Percentiles rank a stretch among this genome's conserved stretches.
phyloP scores from a whole-genome alignment of 2,329 filamentous ascomycete genomes.

The Ceratocystis cacaofunesta region DNA sequence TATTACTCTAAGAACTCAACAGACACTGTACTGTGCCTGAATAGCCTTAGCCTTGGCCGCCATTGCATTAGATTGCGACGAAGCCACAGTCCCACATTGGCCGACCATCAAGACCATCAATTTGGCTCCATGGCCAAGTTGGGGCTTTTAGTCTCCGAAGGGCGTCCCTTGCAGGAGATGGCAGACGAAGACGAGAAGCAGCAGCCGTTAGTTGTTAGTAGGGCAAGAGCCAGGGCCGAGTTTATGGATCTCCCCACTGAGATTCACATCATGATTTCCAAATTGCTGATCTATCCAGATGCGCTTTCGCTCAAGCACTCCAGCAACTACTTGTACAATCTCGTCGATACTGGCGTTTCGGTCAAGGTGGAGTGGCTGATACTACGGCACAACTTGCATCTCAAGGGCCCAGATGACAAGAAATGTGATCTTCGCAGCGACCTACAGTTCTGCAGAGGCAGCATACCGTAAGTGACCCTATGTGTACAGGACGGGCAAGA shows the following conservation, averaged over 20 bases:
- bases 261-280: slow-evolving; percentile 48
- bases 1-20: not conserved
- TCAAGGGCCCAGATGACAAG: slow-evolving; percentile 48
- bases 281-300: slow-evolving; percentile 52
- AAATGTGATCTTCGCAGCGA: slow-evolving; percentile 45
- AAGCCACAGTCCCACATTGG: not conserved
- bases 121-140: not conserved
- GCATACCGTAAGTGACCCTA: slow-evolving; percentile 34
- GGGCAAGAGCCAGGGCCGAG: slow-evolving; percentile 21
- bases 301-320: slow-evolving; percentile 56
- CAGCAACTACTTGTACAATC: slow-evolving; percentile 44
- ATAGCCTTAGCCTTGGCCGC: too few relatives aligned
- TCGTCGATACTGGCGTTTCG: slow-evolving; percentile 50
- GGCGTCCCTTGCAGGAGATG: not conserved
- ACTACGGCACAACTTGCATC: slow-evolving; percentile 44
- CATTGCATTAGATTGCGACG: too few relatives aligned
- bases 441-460: slow-evolving; percentile 44
- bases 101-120: not conserved
- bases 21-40: too few relatives aligned
- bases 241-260: slow-evolving; percentile 46
- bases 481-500: not conserved
- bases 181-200: slow-evolving; percentile 21
- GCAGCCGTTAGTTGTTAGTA: not conserved
- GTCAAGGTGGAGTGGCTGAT: slow-evolving; percentile 58
- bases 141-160: not conserved